Percentiles rank a stretch among this genome's conserved stretches.
Conservation (phyloP, 2,329 filamentous ascomycete genomes). For the Orbilia quercus region DNA sequence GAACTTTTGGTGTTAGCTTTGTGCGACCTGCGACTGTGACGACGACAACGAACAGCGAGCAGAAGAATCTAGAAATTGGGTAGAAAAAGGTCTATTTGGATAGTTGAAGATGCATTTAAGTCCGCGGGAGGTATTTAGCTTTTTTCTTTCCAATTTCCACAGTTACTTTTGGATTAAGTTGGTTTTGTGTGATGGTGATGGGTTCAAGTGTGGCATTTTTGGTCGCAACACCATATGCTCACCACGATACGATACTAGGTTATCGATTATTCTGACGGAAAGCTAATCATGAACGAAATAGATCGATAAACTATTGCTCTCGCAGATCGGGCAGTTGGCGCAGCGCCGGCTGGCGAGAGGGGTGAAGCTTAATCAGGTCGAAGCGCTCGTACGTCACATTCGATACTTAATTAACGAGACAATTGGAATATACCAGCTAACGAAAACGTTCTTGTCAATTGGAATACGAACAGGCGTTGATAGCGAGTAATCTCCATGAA, state of each 20-base stretch:
- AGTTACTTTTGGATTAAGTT: slow-evolving; percentile 1
- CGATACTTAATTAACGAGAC: no score
- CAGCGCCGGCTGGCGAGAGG: slow-evolving; percentile 89
- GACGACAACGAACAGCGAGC: no score
- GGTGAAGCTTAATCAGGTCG: slow-evolving; percentile 87
- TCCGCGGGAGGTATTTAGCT: slow-evolving; percentile 46
- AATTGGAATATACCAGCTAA: not conserved
- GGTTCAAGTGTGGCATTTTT: no score
- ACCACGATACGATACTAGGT: no score
- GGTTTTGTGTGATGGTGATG: not conserved
- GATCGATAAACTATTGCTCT: slow-evolving; percentile 96
- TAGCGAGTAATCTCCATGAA: slow-evolving; percentile 90
- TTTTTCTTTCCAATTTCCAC: not conserved
- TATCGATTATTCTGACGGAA: no score
- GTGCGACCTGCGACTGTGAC: no score
- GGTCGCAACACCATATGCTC: no score
- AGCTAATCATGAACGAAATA: slow-evolving; percentile 63
- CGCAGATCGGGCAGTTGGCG: slow-evolving; percentile 86
- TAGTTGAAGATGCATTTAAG: slow-evolving; percentile 46
- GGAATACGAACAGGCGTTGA: slow-evolving; percentile 70
- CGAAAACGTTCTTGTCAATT: not conserved
- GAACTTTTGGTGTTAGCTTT: no score
- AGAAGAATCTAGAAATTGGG: not conserved
- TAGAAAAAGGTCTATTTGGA: not conserved
- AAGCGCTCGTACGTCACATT: slow-evolving; percentile 77